Evolutionary conservation across 768 basidiomycete genomes (phyloP).

Genomic region (Pleurotus eryngii): DNA sequence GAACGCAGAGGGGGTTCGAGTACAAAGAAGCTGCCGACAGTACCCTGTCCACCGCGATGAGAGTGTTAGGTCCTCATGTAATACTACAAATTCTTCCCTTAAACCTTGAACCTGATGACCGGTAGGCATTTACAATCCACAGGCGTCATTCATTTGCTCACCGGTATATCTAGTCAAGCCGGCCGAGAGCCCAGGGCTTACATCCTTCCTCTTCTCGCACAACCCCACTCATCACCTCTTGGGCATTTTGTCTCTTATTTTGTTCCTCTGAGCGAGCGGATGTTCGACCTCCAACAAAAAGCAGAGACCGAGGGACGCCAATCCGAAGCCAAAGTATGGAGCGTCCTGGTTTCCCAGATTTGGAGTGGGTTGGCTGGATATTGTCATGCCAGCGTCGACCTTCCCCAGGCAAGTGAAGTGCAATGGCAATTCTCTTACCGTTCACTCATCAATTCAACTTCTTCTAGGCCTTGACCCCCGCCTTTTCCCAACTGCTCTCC

Average conservation of each 20-base stretch:
- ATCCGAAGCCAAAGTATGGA: slow-evolving; percentile 94
- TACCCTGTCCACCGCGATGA: slow-evolving; percentile 77
- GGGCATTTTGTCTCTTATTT: slow-evolving; percentile 87
- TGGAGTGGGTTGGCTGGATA: slow-evolving; percentile 93
- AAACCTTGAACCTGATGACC: slow-evolving; percentile 77
- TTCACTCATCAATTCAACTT: slow-evolving; percentile 6
- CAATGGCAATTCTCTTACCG: neutral
- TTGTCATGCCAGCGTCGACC: slow-evolving; percentile 76
- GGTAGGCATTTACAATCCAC: slow-evolving; percentile 42
- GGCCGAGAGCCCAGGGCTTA: slow-evolving; percentile 85
- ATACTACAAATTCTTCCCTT: slow-evolving; percentile 75
- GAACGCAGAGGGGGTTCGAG: slow-evolving; percentile 82
- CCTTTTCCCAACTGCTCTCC: slow-evolving; percentile 87
- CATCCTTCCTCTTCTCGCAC: slow-evolving; percentile 81
- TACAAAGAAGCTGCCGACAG: slow-evolving; percentile 85
- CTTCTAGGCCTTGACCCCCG: slow-evolving; percentile 65
- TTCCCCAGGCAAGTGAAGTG: slow-evolving; percentile 53
- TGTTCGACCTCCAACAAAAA: slow-evolving; percentile 85
- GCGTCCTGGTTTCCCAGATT: slow-evolving; percentile 86
- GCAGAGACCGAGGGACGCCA: slow-evolving; percentile 70
- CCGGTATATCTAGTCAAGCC: slow-evolving; percentile 43
- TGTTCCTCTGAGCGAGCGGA: slow-evolving; percentile 88
- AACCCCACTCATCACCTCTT: slow-evolving; percentile 78
- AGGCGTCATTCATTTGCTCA: too few relatives aligned
- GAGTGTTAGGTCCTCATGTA: slow-evolving; percentile 79